Evolutionary conservation across 495 filamentous ascomycete species (phyloP).

Genomic region (Penicillium herquei): DNA sequence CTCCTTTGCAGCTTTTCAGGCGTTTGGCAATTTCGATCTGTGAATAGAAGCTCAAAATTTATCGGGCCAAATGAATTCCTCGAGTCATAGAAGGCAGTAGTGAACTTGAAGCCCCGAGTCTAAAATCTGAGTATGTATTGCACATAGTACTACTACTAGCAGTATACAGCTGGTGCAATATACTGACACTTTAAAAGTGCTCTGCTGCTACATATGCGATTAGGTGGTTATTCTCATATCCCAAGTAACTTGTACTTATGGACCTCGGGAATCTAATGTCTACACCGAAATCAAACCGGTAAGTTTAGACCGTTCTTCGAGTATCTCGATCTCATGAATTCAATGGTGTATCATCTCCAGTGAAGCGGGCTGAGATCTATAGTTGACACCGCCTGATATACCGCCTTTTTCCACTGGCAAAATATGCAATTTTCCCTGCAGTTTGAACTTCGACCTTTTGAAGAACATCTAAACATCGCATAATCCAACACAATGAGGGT

Average conservation of each 20-base stretch:
- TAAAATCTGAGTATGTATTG: no score
- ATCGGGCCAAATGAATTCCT: conserved; percentile 11
- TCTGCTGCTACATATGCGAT: no score
- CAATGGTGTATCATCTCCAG: neutral
- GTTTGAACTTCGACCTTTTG: conserved; percentile 1
- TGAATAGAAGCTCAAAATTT: conserved; percentile 32
- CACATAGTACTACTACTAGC: no score
- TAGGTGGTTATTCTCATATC: no score
- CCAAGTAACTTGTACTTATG: no score
- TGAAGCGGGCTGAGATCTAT: neutral
- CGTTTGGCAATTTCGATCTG: conserved; percentile 28
- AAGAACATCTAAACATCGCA: conserved; percentile 2
- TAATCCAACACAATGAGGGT: conserved; percentile 31
- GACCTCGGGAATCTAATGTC: no score
- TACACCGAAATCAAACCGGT: no score
- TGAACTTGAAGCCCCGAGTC: no score
- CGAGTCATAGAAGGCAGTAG: neutral
- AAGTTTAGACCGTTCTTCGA: neutral
- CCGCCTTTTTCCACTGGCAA: conserved; percentile 23
- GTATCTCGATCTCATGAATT: no score
- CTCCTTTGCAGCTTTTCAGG: conserved; percentile 21
- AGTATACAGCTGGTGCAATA: no score
- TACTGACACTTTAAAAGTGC: no score
- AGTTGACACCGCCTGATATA: conserved; percentile 4
- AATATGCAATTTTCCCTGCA: conserved; percentile 25